These are phyloP conservation scores for Silene noctiflora DNA, from an alignment of 179 eudicot genomes.

Conservation along the genomic window DNA sequence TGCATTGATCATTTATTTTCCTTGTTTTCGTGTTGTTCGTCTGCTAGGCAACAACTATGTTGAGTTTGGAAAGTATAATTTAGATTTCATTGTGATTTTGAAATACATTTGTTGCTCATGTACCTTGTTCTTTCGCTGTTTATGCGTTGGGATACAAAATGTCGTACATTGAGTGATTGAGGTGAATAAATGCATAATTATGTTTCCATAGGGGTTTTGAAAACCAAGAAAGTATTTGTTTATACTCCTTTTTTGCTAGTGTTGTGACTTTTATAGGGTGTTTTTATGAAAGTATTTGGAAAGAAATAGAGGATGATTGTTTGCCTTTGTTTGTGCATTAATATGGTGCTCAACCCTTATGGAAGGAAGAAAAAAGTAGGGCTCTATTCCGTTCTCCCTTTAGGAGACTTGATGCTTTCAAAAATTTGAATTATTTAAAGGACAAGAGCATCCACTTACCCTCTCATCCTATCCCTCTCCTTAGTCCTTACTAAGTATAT, in stretches of 20 bases:
- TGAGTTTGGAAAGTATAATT: not conserved
- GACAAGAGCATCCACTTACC: not conserved
- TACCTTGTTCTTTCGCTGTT: not conserved
- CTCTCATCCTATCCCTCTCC: not conserved
- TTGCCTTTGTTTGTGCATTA: not conserved
- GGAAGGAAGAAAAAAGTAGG: not conserved
- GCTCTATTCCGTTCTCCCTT: not conserved
- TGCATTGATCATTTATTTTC: not conserved
- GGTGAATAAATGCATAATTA: not conserved
- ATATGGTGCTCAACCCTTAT: too few species aligned
- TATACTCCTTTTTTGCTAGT: not conserved
- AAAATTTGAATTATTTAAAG: not conserved
- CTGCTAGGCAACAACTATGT: not conserved
- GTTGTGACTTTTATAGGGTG: not conserved
- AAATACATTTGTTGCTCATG: not conserved
- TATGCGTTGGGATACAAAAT: not conserved
- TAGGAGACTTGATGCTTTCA: not conserved
- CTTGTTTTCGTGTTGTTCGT: not conserved
- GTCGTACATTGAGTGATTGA: not conserved
- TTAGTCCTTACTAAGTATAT: not conserved
- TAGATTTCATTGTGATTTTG: not conserved
- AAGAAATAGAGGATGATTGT: not conserved
- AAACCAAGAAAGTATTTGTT: not conserved
- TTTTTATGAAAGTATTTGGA: not conserved
- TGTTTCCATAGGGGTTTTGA: not conserved